Evolutionary conservation across 768 basidiomycete genomes (phyloP), one percentile per base, ranked within the genome.

Genomic region (Thelephora aurantiotincta): DNA sequence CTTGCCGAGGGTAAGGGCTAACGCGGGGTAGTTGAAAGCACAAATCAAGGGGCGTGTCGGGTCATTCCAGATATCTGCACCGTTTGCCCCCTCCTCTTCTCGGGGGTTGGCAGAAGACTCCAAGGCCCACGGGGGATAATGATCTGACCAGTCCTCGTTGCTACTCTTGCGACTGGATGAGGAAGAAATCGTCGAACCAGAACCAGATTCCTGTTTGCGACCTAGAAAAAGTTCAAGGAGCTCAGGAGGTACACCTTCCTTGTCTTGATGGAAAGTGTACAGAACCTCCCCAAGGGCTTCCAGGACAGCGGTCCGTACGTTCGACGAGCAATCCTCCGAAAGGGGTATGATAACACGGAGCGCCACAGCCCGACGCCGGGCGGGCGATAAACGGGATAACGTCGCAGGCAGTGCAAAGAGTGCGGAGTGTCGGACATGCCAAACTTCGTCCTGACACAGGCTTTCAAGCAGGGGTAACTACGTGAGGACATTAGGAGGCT

Each of bases 1-100:
- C 11, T 66, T 65, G 3, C 94, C 94, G 22, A 96, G 68, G 0
- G 91, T 85, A 5, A 91, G 70, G 3, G 80, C 77, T 6, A 97
- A 86, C 5, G 91, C 93, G 19, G 94, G 94, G 58, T 86, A 85
- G 64, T 96, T 90, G 65, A 89, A 91, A 5, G 86, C 86, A 59
- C 82, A 85, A 37, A 88, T 78, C 18, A 88, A 67, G 1, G 83
- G 75, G 11, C 88, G 77, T 44, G 81, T 74, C 3, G 79, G 75
- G 58, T 90, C 83, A 35, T 72, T 68, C 56, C 70, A 74, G 56
- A 59, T 57, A 43, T 52, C 52, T 3, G 50, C 51, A 26, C 52
- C 49, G 3, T 16, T 18, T 45, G 53, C 33, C 36, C 36, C 23
- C 54, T 43, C 23, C 22, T 12, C 20, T 46, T 26, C 11, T 30